phyloP scores from a whole-genome alignment of 1,284 basidiomycete species.

The Moesziomyces globuligerus region DNA sequence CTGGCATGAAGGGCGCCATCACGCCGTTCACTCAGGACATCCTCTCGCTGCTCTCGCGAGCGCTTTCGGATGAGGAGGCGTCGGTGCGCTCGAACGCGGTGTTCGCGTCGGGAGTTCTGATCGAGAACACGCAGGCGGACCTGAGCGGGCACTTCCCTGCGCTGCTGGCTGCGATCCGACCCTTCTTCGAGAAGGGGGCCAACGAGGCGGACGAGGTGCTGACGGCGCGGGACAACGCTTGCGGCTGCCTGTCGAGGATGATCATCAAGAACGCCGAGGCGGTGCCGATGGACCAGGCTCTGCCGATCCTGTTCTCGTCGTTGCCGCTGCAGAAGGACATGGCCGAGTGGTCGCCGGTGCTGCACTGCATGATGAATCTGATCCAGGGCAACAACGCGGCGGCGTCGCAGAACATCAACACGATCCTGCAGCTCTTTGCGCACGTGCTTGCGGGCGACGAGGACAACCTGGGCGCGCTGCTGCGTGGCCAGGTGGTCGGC shows the following conservation, averaged over 20 bases:
- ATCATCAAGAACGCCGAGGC: conserved; percentile 83
- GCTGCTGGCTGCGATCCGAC: conserved; percentile 82
- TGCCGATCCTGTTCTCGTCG: conserved; percentile 83
- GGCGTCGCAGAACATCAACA: conserved; percentile 80
- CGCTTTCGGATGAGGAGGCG: conserved; percentile 83
- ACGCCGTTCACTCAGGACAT: conserved; percentile 80
- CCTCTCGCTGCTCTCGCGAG: conserved; percentile 68
- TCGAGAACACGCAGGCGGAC: conserved; percentile 87
- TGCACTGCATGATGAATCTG: conserved; percentile 87
- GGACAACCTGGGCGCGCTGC: conserved; percentile 67
- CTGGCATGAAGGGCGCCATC: conserved; percentile 86
- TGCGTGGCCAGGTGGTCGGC: conserved; percentile 69
- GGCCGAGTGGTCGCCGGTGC: conserved; percentile 76
- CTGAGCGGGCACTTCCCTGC: conserved; percentile 83
- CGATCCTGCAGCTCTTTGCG: conserved; percentile 82
- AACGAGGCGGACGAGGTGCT: conserved; percentile 75
- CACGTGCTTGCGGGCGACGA: conserved; percentile 75
- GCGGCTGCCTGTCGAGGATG: conserved; percentile 89
- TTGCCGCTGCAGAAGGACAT: conserved; percentile 89
- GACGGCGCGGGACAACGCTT: conserved; percentile 94
- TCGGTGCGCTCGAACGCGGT: conserved; percentile 97
- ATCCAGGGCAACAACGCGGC: conserved; percentile 79
- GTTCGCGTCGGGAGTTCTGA: conserved; percentile 89
- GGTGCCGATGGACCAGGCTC: conserved; percentile 85
- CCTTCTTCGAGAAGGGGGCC: conserved; percentile 77